These are phyloP conservation scores for Leptographium lundbergii DNA, from an alignment of 2,329 filamentous ascomycete genomes.

Conservation along the genomic window DNA sequence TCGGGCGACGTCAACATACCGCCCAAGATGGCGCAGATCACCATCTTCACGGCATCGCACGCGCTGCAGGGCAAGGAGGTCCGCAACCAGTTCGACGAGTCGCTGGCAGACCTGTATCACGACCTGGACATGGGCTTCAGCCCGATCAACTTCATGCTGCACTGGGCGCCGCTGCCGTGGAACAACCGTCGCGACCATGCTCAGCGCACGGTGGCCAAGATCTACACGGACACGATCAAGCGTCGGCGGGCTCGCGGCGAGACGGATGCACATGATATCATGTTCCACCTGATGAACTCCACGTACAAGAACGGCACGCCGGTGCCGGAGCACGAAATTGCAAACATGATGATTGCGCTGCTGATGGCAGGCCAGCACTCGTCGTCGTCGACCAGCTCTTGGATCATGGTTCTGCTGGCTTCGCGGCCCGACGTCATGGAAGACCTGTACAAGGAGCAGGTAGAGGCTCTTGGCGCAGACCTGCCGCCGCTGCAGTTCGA, in stretches of 20 bases:
- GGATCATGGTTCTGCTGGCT: slow-evolving; percentile 65
- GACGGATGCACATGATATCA: slow-evolving; percentile 52
- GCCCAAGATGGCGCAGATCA: slow-evolving; percentile 60
- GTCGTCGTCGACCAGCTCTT: slow-evolving; percentile 63
- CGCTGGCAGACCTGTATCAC: slow-evolving; percentile 65
- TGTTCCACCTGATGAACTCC: slow-evolving; percentile 66
- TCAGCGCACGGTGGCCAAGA: slow-evolving; percentile 61
- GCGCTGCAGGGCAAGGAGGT: slow-evolving; percentile 67
- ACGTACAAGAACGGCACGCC: slow-evolving; percentile 60
- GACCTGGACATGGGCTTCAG: slow-evolving; percentile 69
- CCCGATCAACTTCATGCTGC: slow-evolving; percentile 72
- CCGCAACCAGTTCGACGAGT: slow-evolving; percentile 55
- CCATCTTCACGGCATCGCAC: slow-evolving; percentile 68
- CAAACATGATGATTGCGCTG: slow-evolving; percentile 77
- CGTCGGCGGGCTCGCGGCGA: slow-evolving; percentile 40
- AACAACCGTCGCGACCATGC: slow-evolving; percentile 62
- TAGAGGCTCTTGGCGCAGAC: slow-evolving; percentile 57
- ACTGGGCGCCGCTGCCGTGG: slow-evolving; percentile 65
- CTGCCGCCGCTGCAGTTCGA: slow-evolving; percentile 67
- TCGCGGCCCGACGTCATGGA: slow-evolving; percentile 56
- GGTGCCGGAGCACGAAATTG: slow-evolving; percentile 63
- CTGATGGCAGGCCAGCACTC: slow-evolving; percentile 79
- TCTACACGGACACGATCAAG: slow-evolving; percentile 61
- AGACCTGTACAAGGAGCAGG: slow-evolving; percentile 66
- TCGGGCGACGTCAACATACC: slow-evolving; percentile 52